Percentiles rank a stretch among this genome's conserved stretches.
Evolutionary conservation across 208 protist genomes (phyloP).

Genomic region (Crithidia fasciculata): DNA sequence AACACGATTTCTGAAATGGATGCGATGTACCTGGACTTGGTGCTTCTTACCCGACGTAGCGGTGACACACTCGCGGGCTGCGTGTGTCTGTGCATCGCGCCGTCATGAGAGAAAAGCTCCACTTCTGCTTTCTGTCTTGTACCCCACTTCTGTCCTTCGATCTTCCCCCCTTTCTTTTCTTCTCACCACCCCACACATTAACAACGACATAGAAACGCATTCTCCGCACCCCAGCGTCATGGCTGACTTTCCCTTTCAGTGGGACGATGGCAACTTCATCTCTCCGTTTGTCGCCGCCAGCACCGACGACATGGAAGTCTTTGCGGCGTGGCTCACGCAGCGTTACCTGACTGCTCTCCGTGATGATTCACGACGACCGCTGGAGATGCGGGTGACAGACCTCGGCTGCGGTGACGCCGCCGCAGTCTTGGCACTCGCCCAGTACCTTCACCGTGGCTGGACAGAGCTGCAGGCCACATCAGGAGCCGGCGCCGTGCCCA

Average conservation of each 20-base stretch:
- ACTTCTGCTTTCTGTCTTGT: too few species aligned
- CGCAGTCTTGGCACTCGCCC: constrained; percentile 41
- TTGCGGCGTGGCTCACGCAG: constrained; percentile 46
- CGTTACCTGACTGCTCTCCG: constrained; percentile 19
- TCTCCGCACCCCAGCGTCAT: not conserved
- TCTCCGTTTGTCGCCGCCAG: constrained; percentile 72
- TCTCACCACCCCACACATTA: not conserved
- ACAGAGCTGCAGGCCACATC: constrained; percentile 10
- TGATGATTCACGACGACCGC: not conserved
- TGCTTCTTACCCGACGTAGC: too few species aligned
- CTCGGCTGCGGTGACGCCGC: constrained; percentile 76
- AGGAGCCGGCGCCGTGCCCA: not conserved
- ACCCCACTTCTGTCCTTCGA: too few species aligned
- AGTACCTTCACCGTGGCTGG: constrained; percentile 33
- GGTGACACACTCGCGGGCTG: too few species aligned
- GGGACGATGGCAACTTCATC: constrained; percentile 79
- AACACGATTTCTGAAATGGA: too few species aligned
- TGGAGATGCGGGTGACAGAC: constrained; percentile 52
- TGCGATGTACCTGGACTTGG: too few species aligned
- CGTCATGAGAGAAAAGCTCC: too few species aligned
- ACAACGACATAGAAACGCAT: not conserved
- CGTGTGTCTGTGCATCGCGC: too few species aligned
- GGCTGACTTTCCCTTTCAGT: constrained; percentile 76
- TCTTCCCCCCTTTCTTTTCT: not conserved
- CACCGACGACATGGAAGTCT: constrained; percentile 30